Conservation (phyloP, 306 rosid genomes). For the Trifolium dubium region DNA sequence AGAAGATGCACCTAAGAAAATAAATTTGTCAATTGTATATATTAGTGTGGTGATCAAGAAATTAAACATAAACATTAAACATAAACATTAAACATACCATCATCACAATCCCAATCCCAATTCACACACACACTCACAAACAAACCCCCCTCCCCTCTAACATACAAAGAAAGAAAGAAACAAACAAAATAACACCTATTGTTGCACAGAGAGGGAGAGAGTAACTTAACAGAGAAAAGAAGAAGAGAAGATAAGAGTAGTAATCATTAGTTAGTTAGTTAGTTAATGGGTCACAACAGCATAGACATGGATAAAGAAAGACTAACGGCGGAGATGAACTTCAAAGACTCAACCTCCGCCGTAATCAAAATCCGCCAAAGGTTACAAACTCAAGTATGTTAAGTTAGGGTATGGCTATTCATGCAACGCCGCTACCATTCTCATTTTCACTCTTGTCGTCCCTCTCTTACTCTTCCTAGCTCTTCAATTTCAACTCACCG, state of each 20-base stretch:
- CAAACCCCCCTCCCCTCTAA: background rate
- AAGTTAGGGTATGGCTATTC: conserved; percentile 83
- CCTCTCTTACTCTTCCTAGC: conserved; percentile 54
- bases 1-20: too few relatives aligned
- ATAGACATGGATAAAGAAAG: conserved; percentile 85
- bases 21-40: too few relatives aligned
- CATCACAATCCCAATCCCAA: conserved; percentile 6
- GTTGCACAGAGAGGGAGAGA: too few relatives aligned
- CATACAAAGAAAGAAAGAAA: background rate
- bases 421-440: conserved; percentile 65
- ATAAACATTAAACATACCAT: too few relatives aligned
- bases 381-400: conserved; percentile 85
- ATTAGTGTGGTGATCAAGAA: too few relatives aligned
- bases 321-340: conserved; percentile 85
- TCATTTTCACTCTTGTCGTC: conserved; percentile 45
- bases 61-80: too few relatives aligned
- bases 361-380: conserved; percentile 77
- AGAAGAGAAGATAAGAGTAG: background rate
- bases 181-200: background rate
- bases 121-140: too few relatives aligned
- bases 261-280: too few relatives aligned
- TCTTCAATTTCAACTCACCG: conserved; percentile 56
- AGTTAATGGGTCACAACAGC: conserved; percentile 46
- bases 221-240: too few relatives aligned
- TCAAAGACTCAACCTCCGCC: conserved; percentile 78